A percentile compares a stretch with the other conserved stretches of the same genome.
Evolutionary conservation across 768 basidiomycete genomes (phyloP).

Genomic region (Russula olivacea): DNA sequence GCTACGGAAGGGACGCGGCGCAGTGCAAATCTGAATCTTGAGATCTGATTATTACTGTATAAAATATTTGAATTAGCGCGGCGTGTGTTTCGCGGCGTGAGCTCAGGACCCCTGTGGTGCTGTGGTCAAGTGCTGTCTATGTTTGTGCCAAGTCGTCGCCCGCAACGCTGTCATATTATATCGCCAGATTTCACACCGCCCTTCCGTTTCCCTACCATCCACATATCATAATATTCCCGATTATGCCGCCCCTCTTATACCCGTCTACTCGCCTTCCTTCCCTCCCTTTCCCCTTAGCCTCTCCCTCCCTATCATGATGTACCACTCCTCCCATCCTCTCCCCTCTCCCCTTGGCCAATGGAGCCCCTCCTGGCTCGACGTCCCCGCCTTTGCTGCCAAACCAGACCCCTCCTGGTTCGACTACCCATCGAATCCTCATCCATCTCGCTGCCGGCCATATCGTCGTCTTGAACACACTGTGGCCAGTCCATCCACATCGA

Average conservation of each 20-base stretch:
- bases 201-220: conserved; percentile 22
- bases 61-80: conserved; percentile 13
- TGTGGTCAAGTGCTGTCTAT: no score
- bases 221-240: conserved; percentile 21
- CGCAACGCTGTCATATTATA: conserved; percentile 12
- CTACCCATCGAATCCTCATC: background rate
- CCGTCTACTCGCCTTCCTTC: conserved; percentile 15
- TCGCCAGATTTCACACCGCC: conserved; percentile 24
- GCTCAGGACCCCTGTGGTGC: conserved; percentile 5
- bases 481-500: conserved; percentile 5
- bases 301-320: conserved; percentile 26
- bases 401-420: conserved; percentile 11
- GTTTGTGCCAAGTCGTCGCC: background rate
- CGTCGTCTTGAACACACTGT: background rate
- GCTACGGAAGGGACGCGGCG: background rate
- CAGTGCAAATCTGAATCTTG: background rate
- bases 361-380: conserved; percentile 9
- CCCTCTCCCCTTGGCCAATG: conserved; percentile 26
- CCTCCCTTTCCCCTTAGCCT: background rate
- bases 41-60: no score
- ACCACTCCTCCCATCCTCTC: conserved; percentile 24
- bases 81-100: conserved; percentile 12
- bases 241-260: conserved; percentile 24
- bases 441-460: conserved; percentile 4
- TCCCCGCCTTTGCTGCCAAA: conserved; percentile 14